A percentile compares a stretch with the other conserved stretches of the same genome.
Evolutionary conservation across 1,284 basidiomycete species (phyloP).

Genomic region (Puccinia sorghi): DNA sequence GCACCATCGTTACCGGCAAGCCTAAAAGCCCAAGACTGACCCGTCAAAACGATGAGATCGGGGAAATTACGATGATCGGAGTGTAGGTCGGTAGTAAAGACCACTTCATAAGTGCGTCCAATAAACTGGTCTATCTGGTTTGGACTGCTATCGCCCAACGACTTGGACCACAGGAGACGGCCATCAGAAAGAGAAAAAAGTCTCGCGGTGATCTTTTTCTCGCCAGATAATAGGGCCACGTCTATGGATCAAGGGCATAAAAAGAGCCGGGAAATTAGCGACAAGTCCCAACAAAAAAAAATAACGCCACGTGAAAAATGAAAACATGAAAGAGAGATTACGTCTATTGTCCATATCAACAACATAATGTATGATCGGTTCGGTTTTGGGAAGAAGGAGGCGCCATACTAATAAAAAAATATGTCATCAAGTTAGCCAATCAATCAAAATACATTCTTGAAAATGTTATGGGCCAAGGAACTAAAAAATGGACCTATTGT

Average conservation of each 20-base stretch:
- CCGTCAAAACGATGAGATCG: constrained; percentile 30
- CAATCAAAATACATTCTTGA: too few relatives aligned
- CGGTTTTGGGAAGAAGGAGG: constrained; percentile 25
- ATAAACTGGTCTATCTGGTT: background rate
- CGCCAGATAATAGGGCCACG: constrained; percentile 41
- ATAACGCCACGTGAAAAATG: too few relatives aligned
- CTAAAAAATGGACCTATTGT: constrained; percentile 21
- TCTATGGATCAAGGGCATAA: background rate
- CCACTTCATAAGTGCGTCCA: constrained; percentile 17
- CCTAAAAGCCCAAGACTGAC: constrained; percentile 9
- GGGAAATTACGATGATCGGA: constrained; percentile 30
- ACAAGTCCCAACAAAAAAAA: background rate
- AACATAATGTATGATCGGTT: constrained; percentile 44
- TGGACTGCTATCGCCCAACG: background rate
- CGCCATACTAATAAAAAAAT: constrained; percentile 38
- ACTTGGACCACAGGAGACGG: constrained; percentile 36
- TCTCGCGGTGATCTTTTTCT: background rate
- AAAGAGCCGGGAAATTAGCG: background rate
- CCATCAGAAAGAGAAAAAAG: constrained; percentile 31
- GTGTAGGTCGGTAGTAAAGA: constrained; percentile 43
- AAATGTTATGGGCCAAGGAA: too few relatives aligned
- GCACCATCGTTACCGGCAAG: constrained; percentile 20
- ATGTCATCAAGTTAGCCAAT: background rate
- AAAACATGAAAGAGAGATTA: background rate
- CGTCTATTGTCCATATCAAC: constrained; percentile 36